Evolutionary conservation across 1,284 basidiomycete genomes (phyloP).

Genomic region (Malassezia nana): DNA sequence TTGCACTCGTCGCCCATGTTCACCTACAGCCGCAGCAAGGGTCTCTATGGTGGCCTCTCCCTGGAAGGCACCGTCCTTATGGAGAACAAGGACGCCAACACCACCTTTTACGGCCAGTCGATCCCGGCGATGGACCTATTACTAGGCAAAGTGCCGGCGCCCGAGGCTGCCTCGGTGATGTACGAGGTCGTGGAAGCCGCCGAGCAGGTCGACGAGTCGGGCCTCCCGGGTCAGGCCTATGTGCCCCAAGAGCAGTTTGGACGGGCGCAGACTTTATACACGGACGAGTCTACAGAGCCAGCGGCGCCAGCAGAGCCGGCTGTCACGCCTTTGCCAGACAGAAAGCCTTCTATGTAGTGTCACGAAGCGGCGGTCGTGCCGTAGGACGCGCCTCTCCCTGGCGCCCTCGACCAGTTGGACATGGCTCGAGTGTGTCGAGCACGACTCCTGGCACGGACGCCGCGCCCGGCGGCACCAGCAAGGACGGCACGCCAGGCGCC

Average conservation of each 20-base stretch:
- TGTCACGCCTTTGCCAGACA: not conserved
- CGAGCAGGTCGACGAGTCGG: slow-evolving; percentile 55
- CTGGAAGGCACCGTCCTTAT: slow-evolving; percentile 90
- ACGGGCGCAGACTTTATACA: not conserved
- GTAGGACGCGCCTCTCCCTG: too few species aligned
- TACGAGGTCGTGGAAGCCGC: slow-evolving; percentile 82
- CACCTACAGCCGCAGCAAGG: slow-evolving; percentile 74
- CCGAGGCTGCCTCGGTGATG: slow-evolving; percentile 81
- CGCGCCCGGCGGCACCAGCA: not conserved
- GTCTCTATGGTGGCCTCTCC: slow-evolving; percentile 86
- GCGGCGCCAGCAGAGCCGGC: not conserved
- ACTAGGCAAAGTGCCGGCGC: slow-evolving; percentile 82
- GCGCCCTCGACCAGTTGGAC: not conserved
- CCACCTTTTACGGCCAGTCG: slow-evolving; percentile 82
- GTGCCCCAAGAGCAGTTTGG: slow-evolving; percentile 57
- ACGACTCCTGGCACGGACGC: not conserved
- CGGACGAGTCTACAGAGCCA: not conserved
- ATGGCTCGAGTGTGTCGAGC: not conserved
- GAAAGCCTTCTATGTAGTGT: not conserved
- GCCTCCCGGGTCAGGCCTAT: slow-evolving; percentile 68
- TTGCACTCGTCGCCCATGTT: slow-evolving; percentile 94
- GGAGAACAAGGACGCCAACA: slow-evolving; percentile 69
- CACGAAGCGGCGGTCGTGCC: not conserved
- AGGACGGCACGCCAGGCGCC: not conserved
- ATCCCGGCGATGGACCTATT: slow-evolving; percentile 83